Percentiles rank a stretch among this genome's conserved stretches.
Evolutionary conservation across 768 basidiomycete genomes (phyloP).

Genomic region (Podaxis sp.): DNA sequence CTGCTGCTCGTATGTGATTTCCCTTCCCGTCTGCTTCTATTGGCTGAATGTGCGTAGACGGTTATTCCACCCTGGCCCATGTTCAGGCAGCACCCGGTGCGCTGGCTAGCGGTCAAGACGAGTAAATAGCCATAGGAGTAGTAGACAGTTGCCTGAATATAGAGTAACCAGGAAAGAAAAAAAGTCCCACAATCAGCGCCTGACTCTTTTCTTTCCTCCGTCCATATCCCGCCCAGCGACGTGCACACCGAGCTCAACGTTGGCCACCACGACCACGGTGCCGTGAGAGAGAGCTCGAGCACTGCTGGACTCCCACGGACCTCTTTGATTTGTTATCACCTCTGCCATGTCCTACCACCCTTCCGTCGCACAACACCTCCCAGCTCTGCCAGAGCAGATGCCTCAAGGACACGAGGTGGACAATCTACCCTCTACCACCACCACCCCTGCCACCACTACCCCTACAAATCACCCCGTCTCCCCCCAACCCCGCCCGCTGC

Average conservation of each 20-base stretch:
- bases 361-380: conserved; percentile 43
- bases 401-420: conserved; percentile 66
- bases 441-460: conserved; percentile 37
- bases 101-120: conserved; percentile 49
- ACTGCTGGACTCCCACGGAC: conserved; percentile 6
- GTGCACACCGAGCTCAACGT: not conserved
- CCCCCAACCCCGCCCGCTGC: conserved; percentile 28
- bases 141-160: not conserved
- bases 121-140: conserved; percentile 27
- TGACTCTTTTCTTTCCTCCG: conserved; percentile 4
- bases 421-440: conserved; percentile 38
- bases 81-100: conserved; percentile 61
- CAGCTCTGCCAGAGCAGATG: conserved; percentile 51
- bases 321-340: conserved; percentile 5
- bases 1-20: conserved; percentile 42
- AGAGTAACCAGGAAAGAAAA: conserved; percentile 18
- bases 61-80: conserved; percentile 71
- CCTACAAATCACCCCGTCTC: conserved; percentile 24
- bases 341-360: conserved; percentile 39
- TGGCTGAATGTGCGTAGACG: conserved; percentile 34
- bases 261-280: not conserved
- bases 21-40: not conserved
- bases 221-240: conserved; percentile 2
- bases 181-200: conserved; percentile 16
- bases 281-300: not conserved